Base-by-base conservation (phyloP, 2,329 filamentous ascomycete genomes). In the Phoma sp. region DNA sequence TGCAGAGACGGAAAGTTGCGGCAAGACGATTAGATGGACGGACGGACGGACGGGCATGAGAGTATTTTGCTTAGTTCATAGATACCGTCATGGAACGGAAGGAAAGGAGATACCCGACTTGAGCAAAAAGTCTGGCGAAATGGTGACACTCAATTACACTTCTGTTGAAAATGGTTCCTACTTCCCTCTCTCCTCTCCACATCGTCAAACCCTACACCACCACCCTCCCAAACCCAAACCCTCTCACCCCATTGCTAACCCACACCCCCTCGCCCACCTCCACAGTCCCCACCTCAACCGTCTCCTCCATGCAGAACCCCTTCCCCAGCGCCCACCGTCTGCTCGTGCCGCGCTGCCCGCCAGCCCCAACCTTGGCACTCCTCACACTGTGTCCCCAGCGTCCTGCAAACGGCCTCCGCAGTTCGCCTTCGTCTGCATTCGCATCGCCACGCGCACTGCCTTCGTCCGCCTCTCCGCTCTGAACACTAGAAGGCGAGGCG, bases 191-290 rank as follows among this genome's bases (percentile, higher is more conserved):
- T 22, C 19, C 12, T 22, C 10, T 27, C 29, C 13, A 5, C 13
- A n/a, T 7, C 13, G 24, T 17, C 17, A 21, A 17, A 4, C 24
- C 15, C 41, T 51, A 55, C 27, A 2, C 65, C 3, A 76, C 71
- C 1, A 76, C 71, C 38, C 51, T 70, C 41, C 73, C 72, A 61
- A 65, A 70, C 21, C 69, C 66, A 69, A 96, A 96, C 0, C 94
- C 94, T 61, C 89, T 84, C 1, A 94, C 89, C 0, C 90, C 92
- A 74, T 94, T 97, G 74, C 92, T 96, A 48, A 97, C 77, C 90
- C 92, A 96, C 58, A 93, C 89, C 48, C 88, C 82, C 73, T 97
- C 93, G 1, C 88, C 90, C 60, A 91, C 81, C 3, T 80, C 70
- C 12, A 96, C 73, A 6, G 86, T 86, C 12, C 81, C 77, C 2